Conservation (phyloP, 257 asterid genomes). For the Ilex asprella region DNA sequence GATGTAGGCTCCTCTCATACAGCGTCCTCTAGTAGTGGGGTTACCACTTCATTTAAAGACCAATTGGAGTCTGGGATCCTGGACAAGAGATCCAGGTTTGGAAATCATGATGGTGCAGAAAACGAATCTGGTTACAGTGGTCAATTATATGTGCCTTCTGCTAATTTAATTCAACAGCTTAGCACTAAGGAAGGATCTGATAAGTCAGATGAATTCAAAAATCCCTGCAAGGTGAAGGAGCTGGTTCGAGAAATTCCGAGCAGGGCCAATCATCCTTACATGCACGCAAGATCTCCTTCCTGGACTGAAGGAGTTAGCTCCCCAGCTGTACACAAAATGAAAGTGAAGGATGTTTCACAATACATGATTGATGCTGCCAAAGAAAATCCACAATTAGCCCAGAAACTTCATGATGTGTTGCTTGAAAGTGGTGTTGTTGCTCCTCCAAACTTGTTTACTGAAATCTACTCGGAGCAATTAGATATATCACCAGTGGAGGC, state of each 20-base stretch:
- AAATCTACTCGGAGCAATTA: constrained; percentile 51
- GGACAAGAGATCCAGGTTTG: constrained; percentile 27
- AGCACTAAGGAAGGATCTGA: constrained; percentile 26
- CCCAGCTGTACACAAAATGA: constrained; percentile 73
- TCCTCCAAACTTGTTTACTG: constrained; percentile 81
- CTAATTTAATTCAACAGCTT: constrained; percentile 19
- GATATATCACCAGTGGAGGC: constrained; percentile 27
- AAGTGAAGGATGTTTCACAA: constrained; percentile 86
- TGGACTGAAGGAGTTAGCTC: constrained; percentile 99
- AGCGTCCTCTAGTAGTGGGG: constrained; percentile 37
- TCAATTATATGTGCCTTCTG: constrained; percentile 16
- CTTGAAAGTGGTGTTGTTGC: constrained; percentile 96
- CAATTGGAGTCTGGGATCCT: constrained; percentile 20
- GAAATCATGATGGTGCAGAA: constrained; percentile 23
- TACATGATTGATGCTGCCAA: constrained; percentile 96
- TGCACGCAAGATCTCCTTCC: constrained; percentile 91
- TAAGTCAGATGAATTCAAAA: constrained; percentile 25
- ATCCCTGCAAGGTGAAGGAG: constrained; percentile 29
- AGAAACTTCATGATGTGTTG: constrained; percentile 87
- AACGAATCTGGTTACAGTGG: constrained; percentile 23
- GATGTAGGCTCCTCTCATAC: constrained; percentile 29
- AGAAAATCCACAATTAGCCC: constrained; percentile 92
- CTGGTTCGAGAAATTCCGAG: constrained; percentile 28
- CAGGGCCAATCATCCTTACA: constrained; percentile 43
- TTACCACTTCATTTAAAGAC: constrained; percentile 31